These are phyloP conservation scores for Dichotomopilus funicola DNA, from an alignment of 2,329 filamentous ascomycete species.

Conservation along the genomic window DNA sequence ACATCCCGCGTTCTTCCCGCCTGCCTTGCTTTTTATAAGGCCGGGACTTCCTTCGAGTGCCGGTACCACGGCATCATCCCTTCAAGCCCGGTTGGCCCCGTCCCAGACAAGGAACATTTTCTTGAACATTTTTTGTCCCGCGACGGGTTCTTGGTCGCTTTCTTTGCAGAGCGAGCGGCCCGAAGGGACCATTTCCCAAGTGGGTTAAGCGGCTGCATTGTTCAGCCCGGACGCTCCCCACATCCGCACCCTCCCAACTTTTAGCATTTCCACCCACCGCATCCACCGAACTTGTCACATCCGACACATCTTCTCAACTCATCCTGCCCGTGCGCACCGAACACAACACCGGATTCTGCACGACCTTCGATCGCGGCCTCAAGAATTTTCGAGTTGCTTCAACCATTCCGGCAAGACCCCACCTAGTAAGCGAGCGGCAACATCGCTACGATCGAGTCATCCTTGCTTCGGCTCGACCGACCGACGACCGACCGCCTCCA, in stretches of 20 bases:
- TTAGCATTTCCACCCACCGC: not conserved
- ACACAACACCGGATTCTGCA: not conserved
- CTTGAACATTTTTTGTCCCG: not conserved
- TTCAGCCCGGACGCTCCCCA: constrained; percentile 11
- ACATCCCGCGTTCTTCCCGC: not conserved
- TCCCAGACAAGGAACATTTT: not conserved
- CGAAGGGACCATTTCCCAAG: constrained; percentile 12
- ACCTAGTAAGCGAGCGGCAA: constrained; percentile 1
- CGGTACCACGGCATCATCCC: not conserved
- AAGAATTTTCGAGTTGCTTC: not conserved
- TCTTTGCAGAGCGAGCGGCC: constrained; percentile 2
- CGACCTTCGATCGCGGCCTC: no score
- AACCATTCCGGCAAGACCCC: not conserved
- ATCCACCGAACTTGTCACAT: constrained; percentile 4
- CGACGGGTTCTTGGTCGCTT: not conserved
- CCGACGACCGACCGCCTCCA: not conserved
- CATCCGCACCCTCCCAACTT: constrained; percentile 1
- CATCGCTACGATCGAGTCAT: constrained; percentile 7
- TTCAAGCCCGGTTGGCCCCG: not conserved
- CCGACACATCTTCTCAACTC: not conserved
- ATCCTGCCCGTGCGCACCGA: not conserved
- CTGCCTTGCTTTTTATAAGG: no score
- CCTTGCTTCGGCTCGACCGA: not conserved
- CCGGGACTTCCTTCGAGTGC: not conserved
- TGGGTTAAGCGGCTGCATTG: constrained; percentile 12